Evolutionary conservation across 441 rosid species (phyloP).

Genomic region (Metrosideros polymorpha): DNA sequence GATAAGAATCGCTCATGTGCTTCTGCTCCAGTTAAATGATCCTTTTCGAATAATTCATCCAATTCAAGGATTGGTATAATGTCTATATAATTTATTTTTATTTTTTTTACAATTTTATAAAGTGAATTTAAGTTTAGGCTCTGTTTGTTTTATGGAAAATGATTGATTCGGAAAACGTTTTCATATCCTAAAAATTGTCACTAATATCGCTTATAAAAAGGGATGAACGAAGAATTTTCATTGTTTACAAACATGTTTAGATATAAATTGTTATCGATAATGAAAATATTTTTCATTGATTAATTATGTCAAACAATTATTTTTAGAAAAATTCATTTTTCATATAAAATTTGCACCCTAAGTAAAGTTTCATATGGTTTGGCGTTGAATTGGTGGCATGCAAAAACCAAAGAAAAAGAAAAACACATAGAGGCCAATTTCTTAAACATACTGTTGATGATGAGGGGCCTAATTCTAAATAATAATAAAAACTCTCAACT

Average conservation of each 20-base stretch:
- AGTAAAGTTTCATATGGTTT: not conserved
- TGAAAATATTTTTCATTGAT: not conserved
- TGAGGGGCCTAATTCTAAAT: too few species aligned
- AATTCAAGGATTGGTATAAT: too few species aligned
- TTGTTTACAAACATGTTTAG: fast-evolving
- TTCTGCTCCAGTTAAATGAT: not conserved
- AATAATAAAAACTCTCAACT: too few species aligned
- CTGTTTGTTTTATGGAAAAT: not conserved
- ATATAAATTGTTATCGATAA: not conserved
- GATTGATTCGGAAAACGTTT: fast-evolving
- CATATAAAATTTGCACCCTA: fast-evolving
- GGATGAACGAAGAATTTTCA: not conserved
- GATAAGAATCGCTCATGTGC: not conserved
- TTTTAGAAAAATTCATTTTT: not conserved
- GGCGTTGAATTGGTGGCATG: not conserved
- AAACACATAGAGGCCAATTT: not conserved
- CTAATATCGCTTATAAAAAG: not conserved
- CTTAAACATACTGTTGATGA: not conserved
- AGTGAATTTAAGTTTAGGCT: not conserved
- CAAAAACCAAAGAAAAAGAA: not conserved
- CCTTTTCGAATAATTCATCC: too few species aligned
- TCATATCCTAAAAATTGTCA: not conserved
- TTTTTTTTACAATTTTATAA: not conserved
- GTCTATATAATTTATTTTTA: not conserved
- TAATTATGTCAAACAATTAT: fast-evolving